Evolutionary conservation across 805 yeast genomes (phyloP).

Genomic region (Scheffersomyces stipitis): DNA sequence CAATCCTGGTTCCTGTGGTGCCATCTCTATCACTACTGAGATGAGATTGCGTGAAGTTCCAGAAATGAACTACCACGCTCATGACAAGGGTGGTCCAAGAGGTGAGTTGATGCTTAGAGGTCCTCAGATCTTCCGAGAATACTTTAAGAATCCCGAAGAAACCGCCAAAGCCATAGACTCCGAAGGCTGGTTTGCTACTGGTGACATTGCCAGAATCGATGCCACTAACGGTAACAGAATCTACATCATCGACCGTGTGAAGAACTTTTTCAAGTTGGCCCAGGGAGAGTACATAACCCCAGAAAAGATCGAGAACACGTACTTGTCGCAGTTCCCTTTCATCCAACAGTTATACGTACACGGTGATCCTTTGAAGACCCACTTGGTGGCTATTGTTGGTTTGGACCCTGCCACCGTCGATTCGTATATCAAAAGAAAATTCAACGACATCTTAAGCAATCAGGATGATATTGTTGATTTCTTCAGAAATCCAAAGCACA

Average conservation of each 20-base stretch:
- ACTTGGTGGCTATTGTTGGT: constrained; percentile 62
- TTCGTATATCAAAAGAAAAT: constrained; percentile 6
- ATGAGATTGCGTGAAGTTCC: constrained; percentile 61
- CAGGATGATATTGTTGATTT: constrained; percentile 9
- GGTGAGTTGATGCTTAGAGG: constrained; percentile 69
- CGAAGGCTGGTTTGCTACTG: constrained; percentile 62
- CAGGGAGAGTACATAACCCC: constrained; percentile 67
- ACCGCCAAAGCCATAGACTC: constrained; percentile 52
- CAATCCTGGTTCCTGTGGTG: constrained; percentile 59
- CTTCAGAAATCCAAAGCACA: constrained; percentile 16
- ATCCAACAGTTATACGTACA: constrained; percentile 58
- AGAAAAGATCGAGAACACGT: constrained; percentile 68
- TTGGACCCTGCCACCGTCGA: constrained; percentile 45
- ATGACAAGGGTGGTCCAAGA: constrained; percentile 38
- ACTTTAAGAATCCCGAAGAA: constrained; percentile 57
- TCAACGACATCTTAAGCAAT: constrained; percentile 9
- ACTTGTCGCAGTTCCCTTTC: constrained; percentile 50
- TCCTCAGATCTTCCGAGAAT: constrained; percentile 56
- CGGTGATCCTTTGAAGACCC: constrained; percentile 61
- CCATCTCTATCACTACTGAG: constrained; percentile 54
- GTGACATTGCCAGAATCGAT: constrained; percentile 57
- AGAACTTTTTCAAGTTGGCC: constrained; percentile 68
- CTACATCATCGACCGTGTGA: constrained; percentile 68
- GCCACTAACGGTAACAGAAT: constrained; percentile 51
- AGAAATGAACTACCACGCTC: constrained; percentile 51